A percentile compares a stretch with the other conserved stretches of the same genome.
These are phyloP conservation scores for Globisporangium apiculatum DNA, from an alignment of 352 stramenopile genomes.

Conservation along the genomic window DNA sequence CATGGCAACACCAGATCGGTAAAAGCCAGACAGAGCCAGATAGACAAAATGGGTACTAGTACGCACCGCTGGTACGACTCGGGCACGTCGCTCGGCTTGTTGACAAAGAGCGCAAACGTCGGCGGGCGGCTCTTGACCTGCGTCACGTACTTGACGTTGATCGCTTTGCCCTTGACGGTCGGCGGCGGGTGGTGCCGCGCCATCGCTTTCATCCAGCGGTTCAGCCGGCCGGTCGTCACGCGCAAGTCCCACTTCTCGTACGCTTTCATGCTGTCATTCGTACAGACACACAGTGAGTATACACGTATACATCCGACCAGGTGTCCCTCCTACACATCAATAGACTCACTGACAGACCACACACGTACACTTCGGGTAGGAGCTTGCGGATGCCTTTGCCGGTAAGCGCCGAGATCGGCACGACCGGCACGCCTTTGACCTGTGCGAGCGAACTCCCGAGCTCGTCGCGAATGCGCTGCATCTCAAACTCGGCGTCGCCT, in stretches of 20 bases:
- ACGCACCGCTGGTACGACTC: slow-evolving; percentile 64
- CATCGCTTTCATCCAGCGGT: slow-evolving; percentile 84
- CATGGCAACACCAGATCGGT: not conserved
- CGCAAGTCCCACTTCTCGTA: slow-evolving; percentile 79
- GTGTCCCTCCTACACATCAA: not conserved
- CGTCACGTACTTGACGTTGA: slow-evolving; percentile 86
- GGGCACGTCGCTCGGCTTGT: slow-evolving; percentile 66
- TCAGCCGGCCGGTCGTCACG: slow-evolving; percentile 66
- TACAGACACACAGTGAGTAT: not conserved
- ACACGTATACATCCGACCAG: not conserved
- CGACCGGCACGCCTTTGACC: slow-evolving; percentile 66
- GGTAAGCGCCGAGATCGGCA: slow-evolving; percentile 71
- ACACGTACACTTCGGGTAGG: slow-evolving; percentile 58
- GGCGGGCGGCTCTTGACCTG: slow-evolving; percentile 78
- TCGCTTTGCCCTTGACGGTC: slow-evolving; percentile 73
- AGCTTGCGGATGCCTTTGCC: slow-evolving; percentile 75
- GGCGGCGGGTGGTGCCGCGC: slow-evolving; percentile 73
- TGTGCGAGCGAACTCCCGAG: slow-evolving; percentile 66
- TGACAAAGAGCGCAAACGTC: slow-evolving; percentile 81
- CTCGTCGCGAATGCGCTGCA: slow-evolving; percentile 64
- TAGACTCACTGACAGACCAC: not conserved
- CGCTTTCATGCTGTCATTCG: slow-evolving; percentile 41
- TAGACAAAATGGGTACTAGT: not conserved
- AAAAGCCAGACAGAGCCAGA: not conserved
- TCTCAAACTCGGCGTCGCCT: slow-evolving; percentile 42